Percentiles rank a stretch among this genome's conserved stretches.
Evolutionary conservation across 768 basidiomycete species (phyloP).

Genomic region (Pholiota molesta): DNA sequence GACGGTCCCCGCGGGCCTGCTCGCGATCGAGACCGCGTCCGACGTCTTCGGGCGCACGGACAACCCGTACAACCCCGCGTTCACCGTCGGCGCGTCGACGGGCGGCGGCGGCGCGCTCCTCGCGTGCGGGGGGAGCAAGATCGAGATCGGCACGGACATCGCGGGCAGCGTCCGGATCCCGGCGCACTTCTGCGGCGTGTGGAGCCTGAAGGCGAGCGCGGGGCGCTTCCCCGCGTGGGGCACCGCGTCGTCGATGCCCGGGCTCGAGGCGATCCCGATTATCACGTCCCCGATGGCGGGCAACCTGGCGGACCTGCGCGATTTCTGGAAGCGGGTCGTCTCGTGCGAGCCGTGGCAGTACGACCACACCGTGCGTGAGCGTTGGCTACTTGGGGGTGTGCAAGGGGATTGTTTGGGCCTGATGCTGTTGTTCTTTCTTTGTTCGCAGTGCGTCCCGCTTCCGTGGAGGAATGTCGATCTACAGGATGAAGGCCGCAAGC

Average conservation of each 20-base stretch:
- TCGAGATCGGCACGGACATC: conserved; percentile 75
- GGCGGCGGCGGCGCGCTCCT: conserved; percentile 73
- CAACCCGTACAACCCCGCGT: conserved; percentile 61
- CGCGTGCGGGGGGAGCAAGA: conserved; percentile 63
- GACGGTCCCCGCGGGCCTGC: conserved; percentile 56
- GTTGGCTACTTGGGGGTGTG: neutral
- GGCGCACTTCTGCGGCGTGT: conserved; percentile 74
- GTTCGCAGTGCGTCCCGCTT: conserved; percentile 48
- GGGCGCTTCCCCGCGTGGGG: conserved; percentile 61
- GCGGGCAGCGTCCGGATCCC: conserved; percentile 76
- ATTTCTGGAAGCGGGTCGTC: conserved; percentile 67
- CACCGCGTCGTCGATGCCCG: conserved; percentile 46
- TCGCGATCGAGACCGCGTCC: conserved; percentile 59
- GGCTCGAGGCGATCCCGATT: conserved; percentile 59
- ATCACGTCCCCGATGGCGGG: conserved; percentile 63
- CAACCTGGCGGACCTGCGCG: conserved; percentile 62
- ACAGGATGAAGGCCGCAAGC: conserved; percentile 48
- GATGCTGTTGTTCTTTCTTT: conserved; percentile 1
- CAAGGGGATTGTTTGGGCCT: neutral
- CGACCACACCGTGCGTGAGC: conserved; percentile 57
- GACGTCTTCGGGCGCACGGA: conserved; percentile 63
- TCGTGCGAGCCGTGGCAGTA: conserved; percentile 68
- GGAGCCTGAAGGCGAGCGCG: conserved; percentile 62
- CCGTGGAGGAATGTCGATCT: conserved; percentile 52
- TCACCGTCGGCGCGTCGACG: conserved; percentile 64